These are phyloP conservation scores for Tulasnella sp. DNA, from an alignment of 768 basidiomycete species.

Conservation along the genomic window DNA sequence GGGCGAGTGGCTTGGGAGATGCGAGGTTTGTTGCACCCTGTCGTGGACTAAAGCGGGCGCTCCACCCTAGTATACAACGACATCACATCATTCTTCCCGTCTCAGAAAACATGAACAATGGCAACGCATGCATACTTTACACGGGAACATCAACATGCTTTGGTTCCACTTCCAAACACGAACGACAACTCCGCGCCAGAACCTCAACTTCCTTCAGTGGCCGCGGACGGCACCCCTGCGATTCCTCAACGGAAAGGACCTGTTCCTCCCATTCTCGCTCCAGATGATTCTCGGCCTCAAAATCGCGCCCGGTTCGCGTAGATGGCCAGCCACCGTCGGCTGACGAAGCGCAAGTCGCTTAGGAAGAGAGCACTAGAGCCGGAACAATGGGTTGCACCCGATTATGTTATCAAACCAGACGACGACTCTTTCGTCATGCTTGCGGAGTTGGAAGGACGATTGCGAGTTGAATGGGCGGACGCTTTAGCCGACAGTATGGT, in stretches of 20 bases:
- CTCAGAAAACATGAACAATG: constrained; percentile 42
- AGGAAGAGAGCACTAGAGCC: not conserved
- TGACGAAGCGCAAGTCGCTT: not conserved
- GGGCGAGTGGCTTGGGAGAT: constrained; percentile 35
- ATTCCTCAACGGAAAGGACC: constrained; percentile 9
- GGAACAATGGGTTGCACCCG: constrained; percentile 30
- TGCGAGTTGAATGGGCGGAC: constrained; percentile 29
- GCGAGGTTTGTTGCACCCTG: constrained; percentile 26
- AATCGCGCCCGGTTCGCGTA: not conserved
- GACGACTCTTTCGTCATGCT: constrained; percentile 41
- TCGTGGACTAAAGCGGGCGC: not conserved
- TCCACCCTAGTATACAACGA: constrained; percentile 27
- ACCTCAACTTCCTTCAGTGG: not conserved
- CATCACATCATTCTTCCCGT: constrained; percentile 32
- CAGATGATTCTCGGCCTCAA: constrained; percentile 22
- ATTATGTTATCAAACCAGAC: constrained; percentile 43
- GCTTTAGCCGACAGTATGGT: constrained; percentile 15
- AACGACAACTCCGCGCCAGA: constrained; percentile 5
- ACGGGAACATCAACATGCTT: constrained; percentile 31
- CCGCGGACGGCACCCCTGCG: not conserved
- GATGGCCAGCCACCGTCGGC: constrained; percentile 24
- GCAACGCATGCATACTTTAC: constrained; percentile 40
- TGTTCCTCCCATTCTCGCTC: constrained; percentile 30
- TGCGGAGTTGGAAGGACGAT: constrained; percentile 36
- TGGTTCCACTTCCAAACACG: constrained; percentile 20